phyloP scores from a whole-genome alignment of 306 rosid species.

The Inga laurina region DNA sequence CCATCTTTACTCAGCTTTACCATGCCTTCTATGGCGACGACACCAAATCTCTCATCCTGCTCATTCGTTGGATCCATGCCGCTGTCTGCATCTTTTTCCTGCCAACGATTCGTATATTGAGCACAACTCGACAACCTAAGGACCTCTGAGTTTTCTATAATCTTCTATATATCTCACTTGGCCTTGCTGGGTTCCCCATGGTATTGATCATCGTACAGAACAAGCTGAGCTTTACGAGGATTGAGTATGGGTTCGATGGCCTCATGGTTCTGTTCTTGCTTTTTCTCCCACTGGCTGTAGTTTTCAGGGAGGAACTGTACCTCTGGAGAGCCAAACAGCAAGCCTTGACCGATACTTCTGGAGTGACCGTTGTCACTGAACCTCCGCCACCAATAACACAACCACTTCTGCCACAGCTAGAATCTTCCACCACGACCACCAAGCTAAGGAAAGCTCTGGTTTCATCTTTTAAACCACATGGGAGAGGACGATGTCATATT shows the following conservation, averaged over 20 bases:
- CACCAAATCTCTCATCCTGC: conserved; percentile 45
- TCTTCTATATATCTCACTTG: conserved; percentile 56
- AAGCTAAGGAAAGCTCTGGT: neutral
- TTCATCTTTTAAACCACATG: neutral
- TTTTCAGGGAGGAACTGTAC: neutral
- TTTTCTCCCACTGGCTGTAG: conserved; percentile 48
- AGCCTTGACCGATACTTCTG: neutral
- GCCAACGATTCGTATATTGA: conserved; percentile 39
- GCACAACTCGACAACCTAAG: conserved; percentile 29
- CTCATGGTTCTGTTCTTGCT: conserved; percentile 39
- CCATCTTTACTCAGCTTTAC: conserved; percentile 60
- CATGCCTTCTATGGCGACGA: conserved; percentile 56
- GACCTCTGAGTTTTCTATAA: conserved; percentile 55
- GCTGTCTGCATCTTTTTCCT: conserved; percentile 51
- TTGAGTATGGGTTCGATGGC: conserved; percentile 40
- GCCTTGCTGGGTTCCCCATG: conserved; percentile 66
- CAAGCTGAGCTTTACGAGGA: conserved; percentile 36
- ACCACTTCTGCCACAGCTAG: neutral
- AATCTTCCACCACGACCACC: neutral
- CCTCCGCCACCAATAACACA: neutral
- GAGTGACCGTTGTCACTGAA: neutral
- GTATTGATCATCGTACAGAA: conserved; percentile 51
- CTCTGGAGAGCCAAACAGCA: neutral
- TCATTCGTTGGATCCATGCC: conserved; percentile 66
- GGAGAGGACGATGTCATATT: neutral